These are phyloP conservation scores for Fusarium nodosum DNA, from an alignment of 2,329 filamentous ascomycete species.

Conservation along the genomic window DNA sequence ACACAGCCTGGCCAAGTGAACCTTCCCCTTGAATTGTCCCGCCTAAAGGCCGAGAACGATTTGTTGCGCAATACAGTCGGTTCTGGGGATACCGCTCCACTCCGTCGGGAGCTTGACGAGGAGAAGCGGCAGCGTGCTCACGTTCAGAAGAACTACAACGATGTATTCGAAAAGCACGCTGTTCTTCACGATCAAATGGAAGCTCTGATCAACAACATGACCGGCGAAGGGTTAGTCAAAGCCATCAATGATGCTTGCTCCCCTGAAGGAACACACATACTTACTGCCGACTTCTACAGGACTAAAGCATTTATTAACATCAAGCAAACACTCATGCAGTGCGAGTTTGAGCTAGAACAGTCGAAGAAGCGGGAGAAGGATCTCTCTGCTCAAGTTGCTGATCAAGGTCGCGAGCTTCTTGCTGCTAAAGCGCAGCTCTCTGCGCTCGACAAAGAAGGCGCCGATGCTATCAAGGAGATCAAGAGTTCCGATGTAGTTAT, in stretches of 20 bases:
- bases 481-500: slow-evolving; percentile 72
- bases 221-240: slow-evolving; percentile 69
- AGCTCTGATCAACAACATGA: slow-evolving; percentile 64
- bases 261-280: slow-evolving; percentile 52
- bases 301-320: slow-evolving; percentile 67
- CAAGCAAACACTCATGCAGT: slow-evolving; percentile 62
- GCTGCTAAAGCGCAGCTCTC: slow-evolving; percentile 66
- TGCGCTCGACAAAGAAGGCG: slow-evolving; percentile 66
- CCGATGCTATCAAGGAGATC: slow-evolving; percentile 68
- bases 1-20: slow-evolving; percentile 51
- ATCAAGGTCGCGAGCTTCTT: slow-evolving; percentile 69
- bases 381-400: slow-evolving; percentile 64
- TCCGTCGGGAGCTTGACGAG: slow-evolving; percentile 70
- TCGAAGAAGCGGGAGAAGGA: slow-evolving; percentile 59
- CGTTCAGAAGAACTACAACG: slow-evolving; percentile 68
- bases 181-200: slow-evolving; percentile 70
- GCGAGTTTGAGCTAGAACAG: slow-evolving; percentile 63
- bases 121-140: slow-evolving; percentile 64
- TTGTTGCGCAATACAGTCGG: slow-evolving; percentile 68
- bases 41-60: slow-evolving; percentile 73
- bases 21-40: slow-evolving; percentile 66
- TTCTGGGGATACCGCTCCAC: slow-evolving; percentile 66
- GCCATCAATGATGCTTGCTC: slow-evolving; percentile 52
- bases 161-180: slow-evolving; percentile 70
- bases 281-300: slow-evolving; percentile 64